These are phyloP conservation scores for Hypholoma sublateritium DNA, from an alignment of 768 basidiomycete species.

Conservation along the genomic window DNA sequence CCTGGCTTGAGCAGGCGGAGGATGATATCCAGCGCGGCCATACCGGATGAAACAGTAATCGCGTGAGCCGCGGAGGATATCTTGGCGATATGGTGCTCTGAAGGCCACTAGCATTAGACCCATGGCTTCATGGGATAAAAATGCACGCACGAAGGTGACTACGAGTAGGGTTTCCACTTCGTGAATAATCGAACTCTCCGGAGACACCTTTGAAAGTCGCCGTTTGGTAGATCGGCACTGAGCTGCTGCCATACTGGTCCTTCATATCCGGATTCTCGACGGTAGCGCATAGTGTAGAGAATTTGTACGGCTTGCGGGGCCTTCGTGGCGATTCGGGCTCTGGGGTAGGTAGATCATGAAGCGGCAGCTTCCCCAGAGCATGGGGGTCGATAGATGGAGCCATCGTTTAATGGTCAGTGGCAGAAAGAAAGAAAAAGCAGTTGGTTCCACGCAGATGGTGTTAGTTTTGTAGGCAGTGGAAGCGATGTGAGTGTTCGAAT, in stretches of 20 bases:
- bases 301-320: constrained; percentile 75
- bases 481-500: not conserved
- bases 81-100: constrained; percentile 97
- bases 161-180: constrained; percentile 96
- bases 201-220: constrained; percentile 95
- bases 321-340: constrained; percentile 76
- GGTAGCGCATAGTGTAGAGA: constrained; percentile 88
- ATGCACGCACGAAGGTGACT: constrained; percentile 77
- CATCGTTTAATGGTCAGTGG: constrained; percentile 21
- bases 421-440: not conserved
- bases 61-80: constrained; percentile 92
- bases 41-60: constrained; percentile 92
- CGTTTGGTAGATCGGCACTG: constrained; percentile 97
- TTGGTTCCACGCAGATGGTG: too few species aligned
- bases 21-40: constrained; percentile 97
- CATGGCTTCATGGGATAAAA: constrained; percentile 3
- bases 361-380: constrained; percentile 24
- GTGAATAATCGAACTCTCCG: constrained; percentile 89
- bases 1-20: constrained; percentile 92
- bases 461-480: not conserved
- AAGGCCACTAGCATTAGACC: constrained; percentile 4
- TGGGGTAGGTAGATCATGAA: constrained; percentile 72
- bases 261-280: constrained; percentile 91
- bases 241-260: constrained; percentile 93
- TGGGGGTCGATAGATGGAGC: constrained; percentile 38